Base-by-base conservation (phyloP, 2,329 filamentous ascomycete genomes). In the Pestalotiopsis fici region DNA sequence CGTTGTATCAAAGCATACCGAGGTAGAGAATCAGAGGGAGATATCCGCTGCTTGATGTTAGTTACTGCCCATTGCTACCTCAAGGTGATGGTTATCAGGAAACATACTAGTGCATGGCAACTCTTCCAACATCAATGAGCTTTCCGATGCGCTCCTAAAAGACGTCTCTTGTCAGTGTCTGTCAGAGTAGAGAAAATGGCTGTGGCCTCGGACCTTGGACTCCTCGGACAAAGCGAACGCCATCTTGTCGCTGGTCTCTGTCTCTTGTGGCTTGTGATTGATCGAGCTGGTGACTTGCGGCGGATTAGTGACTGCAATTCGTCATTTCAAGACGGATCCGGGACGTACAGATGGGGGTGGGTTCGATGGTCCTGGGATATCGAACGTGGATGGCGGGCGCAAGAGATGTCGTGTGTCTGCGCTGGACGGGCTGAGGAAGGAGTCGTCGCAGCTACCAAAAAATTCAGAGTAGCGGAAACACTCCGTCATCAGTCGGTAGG, bases 1-100 rank as follows among this genome's bases (percentile, higher is more conserved):
- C 23, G 31, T 27, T 23, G 6, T 23, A 18, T 7, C 12, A 21
- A 23, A 35, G 68, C 83, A 76, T 90, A 96, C 93, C 96, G 76
- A 99, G 91, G 82, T 98, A 99, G 81, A 99, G 88, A 80, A 99
- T 97, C 81, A 99, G 83, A 75, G 96, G 96, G 68, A 99, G 89
- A 83, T 98, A 99, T 80, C 96, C 96, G 86, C 94, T 97, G 75
- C 64, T 65, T 57, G 35, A 65, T 62, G 77, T 87, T 72, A 86
- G 81, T 71, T 69, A 59, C 7, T 5, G 28, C 7, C 18, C n/a
- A n/a, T 23, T 31, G 4, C 23, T 23, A 7, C 3, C 31, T 11
- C 31, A 11, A 63, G 6, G 60, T 63, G 28, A 18, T 55, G 64
- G 11, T 23, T 31, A 65, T n/a, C 62, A n/a, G 13, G 39, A 47